These are phyloP conservation scores for Phanerodontia chrysosporium DNA, from an alignment of 768 basidiomycete species.

Conservation along the genomic window DNA sequence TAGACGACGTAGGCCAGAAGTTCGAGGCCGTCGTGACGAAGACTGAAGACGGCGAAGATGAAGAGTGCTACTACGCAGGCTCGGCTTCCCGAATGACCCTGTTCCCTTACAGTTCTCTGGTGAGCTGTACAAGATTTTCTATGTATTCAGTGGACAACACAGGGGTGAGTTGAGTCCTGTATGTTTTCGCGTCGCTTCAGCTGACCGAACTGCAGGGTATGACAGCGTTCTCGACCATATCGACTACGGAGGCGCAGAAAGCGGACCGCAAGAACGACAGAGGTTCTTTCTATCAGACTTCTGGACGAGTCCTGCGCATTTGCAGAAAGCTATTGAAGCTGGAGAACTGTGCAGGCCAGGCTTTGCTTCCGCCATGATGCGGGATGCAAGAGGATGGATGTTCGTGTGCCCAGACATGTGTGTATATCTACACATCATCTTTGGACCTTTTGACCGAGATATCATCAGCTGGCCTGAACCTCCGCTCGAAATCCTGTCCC, in stretches of 20 bases:
- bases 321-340: too few species aligned
- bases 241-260: background rate
- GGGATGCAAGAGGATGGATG: too few species aligned
- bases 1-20: too few species aligned
- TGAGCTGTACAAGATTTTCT: background rate
- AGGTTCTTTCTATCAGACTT: background rate
- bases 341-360: too few species aligned
- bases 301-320: background rate
- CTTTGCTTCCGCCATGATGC: too few species aligned
- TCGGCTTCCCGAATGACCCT: background rate
- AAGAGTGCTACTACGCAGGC: background rate
- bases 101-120: background rate
- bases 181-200: background rate
- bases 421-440: too few species aligned
- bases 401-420: too few species aligned
- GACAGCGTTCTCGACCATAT: background rate
- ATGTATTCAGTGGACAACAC: background rate
- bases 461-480: too few species aligned
- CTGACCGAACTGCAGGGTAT: background rate
- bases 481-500: too few species aligned
- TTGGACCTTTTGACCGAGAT: too few species aligned
- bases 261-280: background rate
- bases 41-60: too few species aligned
- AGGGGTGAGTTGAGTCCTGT: background rate
- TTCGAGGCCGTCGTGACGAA: too few species aligned